Evolutionary conservation across 129 eudicot genomes (phyloP).

Genomic region (Oenanthe sinensis): DNA sequence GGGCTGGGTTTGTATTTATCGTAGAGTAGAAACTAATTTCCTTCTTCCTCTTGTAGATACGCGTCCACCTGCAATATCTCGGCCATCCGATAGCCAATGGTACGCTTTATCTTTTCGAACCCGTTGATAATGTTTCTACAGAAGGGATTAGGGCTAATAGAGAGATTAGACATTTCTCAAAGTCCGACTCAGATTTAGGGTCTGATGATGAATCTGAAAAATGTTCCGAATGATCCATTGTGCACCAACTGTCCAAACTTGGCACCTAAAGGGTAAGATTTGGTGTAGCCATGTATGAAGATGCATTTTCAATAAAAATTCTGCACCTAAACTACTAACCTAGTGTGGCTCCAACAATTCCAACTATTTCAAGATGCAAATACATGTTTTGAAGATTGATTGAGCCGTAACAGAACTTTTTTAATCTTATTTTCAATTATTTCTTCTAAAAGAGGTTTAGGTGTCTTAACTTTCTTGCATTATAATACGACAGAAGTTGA

Average conservation of each 20-base stretch:
- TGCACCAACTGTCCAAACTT: conserved; percentile 96
- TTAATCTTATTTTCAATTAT: background rate
- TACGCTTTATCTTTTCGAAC: conserved; percentile 54
- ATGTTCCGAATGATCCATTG: conserved; percentile 55
- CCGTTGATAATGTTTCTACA: conserved; percentile 28
- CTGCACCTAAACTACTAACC: background rate
- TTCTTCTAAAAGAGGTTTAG: background rate
- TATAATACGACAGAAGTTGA: no score
- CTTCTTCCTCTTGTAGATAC: conserved; percentile 43
- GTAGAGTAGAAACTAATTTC: background rate
- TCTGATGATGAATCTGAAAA: conserved; percentile 21
- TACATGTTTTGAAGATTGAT: background rate
- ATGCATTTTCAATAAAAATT: background rate
- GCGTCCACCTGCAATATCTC: conserved; percentile 74
- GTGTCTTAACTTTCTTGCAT: background rate
- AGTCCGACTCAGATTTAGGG: conserved; percentile 20
- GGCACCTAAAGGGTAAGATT: conserved; percentile 83
- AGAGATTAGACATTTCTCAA: conserved; percentile 20
- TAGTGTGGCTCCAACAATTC: background rate
- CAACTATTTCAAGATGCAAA: background rate
- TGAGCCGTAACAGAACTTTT: background rate
- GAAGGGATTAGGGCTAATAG: conserved; percentile 48
- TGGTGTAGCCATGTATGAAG: background rate
- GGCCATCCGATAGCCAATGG: conserved; percentile 98
- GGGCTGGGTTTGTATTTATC: background rate